These are phyloP conservation scores for Solanum chilense DNA, from an alignment of 257 asterid species.

Conservation along the genomic window DNA sequence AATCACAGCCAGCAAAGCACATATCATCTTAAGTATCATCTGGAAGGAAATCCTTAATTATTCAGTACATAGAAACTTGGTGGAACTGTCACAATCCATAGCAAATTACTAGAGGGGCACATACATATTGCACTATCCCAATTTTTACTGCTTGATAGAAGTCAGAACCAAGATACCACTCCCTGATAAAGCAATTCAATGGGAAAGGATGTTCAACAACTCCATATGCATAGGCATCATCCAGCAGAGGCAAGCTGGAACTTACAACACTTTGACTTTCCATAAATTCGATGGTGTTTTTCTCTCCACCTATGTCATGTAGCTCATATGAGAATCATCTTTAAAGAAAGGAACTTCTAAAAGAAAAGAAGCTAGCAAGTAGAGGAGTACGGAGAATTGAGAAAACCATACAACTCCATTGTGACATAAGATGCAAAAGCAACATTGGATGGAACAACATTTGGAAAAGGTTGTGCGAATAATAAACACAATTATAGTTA, in stretches of 20 bases:
- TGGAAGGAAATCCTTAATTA: slow-evolving; percentile 17
- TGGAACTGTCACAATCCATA: neutral
- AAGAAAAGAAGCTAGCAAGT: neutral
- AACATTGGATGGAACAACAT: neutral
- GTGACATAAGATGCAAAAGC: neutral
- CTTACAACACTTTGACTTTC: slow-evolving; percentile 53
- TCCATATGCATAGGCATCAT: slow-evolving; percentile 94
- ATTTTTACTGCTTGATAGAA: slow-evolving; percentile 92
- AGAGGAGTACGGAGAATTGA: neutral
- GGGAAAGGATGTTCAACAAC: slow-evolving; percentile 95
- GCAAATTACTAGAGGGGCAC: slow-evolving; percentile 13
- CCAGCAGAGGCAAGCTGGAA: slow-evolving; percentile 72
- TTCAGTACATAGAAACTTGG: neutral
- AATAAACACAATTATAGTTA: neutral
- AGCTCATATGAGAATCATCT: neutral
- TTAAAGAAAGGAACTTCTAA: neutral
- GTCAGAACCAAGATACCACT: slow-evolving; percentile 82
- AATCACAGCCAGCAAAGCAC: slow-evolving; percentile 81
- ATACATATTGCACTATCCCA: slow-evolving; percentile 96
- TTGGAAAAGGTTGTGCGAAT: neutral
- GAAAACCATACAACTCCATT: neutral
- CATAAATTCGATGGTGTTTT: slow-evolving; percentile 78
- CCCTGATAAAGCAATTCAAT: slow-evolving; percentile 53
- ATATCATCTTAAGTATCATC: slow-evolving; percentile 92
- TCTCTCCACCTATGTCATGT: slow-evolving; percentile 76